Percentiles rank a stretch among this genome's conserved stretches.
These are phyloP conservation scores for Calocybe cyanea DNA, from an alignment of 768 basidiomycete species.

Conservation along the genomic window DNA sequence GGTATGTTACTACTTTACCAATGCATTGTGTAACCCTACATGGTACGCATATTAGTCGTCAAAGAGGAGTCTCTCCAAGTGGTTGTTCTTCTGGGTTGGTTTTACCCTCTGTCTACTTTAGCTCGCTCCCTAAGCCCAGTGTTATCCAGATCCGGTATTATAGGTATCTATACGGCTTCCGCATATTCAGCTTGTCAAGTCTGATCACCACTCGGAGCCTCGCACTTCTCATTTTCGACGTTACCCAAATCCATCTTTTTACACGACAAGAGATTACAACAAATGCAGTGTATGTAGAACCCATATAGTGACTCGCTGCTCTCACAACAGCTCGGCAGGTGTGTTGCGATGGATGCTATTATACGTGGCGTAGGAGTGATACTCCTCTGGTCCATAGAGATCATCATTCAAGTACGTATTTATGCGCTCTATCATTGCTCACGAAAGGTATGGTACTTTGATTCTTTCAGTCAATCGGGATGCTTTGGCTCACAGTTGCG, in stretches of 20 bases:
- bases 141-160: conserved; percentile 41
- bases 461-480: background rate
- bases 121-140: too few relatives aligned
- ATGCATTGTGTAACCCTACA: conserved; percentile 12
- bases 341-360: conserved; percentile 40
- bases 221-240: conserved; percentile 38
- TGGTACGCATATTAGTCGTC: too few relatives aligned
- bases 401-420: conserved; percentile 44
- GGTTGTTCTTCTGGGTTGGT: conserved; percentile 38
- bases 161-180: conserved; percentile 7
- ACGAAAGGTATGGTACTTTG: conserved; percentile 25
- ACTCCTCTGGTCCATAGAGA: conserved; percentile 45
- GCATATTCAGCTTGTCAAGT: background rate
- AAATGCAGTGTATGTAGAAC: conserved; percentile 28
- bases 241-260: conserved; percentile 42
- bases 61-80: conserved; percentile 27
- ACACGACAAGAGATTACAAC: conserved; percentile 32
- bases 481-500: background rate
- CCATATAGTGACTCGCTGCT: too few relatives aligned
- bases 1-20: conserved; percentile 20
- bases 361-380: conserved; percentile 40
- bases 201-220: conserved; percentile 23
- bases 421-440: conserved; percentile 40
- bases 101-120: background rate
- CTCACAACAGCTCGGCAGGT: conserved; percentile 25